Conservation (phyloP, 2,329 filamentous ascomycete genomes). For the Pyrenochaeta sp. region DNA sequence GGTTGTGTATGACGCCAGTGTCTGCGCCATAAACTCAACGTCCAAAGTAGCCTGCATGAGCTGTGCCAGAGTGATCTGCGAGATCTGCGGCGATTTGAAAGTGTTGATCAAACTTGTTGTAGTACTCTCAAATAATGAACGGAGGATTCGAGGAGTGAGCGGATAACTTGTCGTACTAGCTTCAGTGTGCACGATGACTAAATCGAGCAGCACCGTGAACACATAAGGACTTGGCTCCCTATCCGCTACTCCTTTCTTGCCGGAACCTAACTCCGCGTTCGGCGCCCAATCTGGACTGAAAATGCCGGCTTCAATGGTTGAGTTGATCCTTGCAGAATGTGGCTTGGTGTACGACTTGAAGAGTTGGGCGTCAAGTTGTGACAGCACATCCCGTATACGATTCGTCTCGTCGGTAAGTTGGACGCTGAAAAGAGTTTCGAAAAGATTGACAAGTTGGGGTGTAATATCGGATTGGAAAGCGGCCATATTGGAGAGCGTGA, state of each 20-base stretch:
- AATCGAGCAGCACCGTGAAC: conserved; percentile 81
- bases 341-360: conserved; percentile 93
- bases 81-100: conserved; percentile 64
- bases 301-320: conserved; percentile 77
- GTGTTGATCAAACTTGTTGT: conserved; percentile 81
- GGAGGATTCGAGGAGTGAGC: conserved; percentile 81
- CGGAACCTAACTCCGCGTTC: conserved; percentile 46
- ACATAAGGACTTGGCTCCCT: conserved; percentile 85
- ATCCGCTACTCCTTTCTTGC: conserved; percentile 55
- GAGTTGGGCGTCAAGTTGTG: conserved; percentile 87
- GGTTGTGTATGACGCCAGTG: conserved; percentile 86
- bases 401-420: conserved; percentile 93
- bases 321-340: conserved; percentile 58
- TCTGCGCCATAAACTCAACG: conserved; percentile 96
- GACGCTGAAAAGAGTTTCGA: conserved; percentile 92
- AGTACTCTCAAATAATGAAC: conserved; percentile 83
- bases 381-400: conserved; percentile 87
- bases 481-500: conserved; percentile 92
- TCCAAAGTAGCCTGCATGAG: conserved; percentile 98
- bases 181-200: conserved; percentile 92
- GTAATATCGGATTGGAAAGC: conserved; percentile 82
- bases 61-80: conserved; percentile 75
- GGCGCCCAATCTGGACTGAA: conserved; percentile 75
- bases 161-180: conserved; percentile 65
- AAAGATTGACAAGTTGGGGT: conserved; percentile 86